Evolutionary conservation across 495 filamentous ascomycete species (phyloP).

Genomic region (Hypoxylon subgilvum): DNA sequence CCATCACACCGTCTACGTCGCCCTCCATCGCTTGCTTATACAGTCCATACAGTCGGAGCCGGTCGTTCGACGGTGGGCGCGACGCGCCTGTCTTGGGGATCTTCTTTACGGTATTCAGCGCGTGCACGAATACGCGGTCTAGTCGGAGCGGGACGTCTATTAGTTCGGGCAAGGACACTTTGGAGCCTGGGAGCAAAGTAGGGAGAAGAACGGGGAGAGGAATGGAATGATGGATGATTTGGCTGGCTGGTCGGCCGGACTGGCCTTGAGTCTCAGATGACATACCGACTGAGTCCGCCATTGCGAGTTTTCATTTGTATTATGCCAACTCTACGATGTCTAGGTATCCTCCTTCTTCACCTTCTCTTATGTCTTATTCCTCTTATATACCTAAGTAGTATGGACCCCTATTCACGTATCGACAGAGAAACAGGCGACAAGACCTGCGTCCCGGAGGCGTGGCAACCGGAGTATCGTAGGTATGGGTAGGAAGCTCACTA

Average conservation of each 20-base stretch:
- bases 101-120: constrained; percentile 96
- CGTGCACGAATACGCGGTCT: constrained; percentile 99
- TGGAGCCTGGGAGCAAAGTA: constrained; percentile 30
- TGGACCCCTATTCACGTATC: constrained; percentile 20
- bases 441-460: constrained; percentile 21
- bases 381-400: constrained; percentile 27
- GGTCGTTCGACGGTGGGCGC: constrained; percentile 82
- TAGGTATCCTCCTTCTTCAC: background rate
- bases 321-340: constrained; percentile 15
- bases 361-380: background rate
- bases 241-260: constrained; percentile 7
- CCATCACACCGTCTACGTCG: constrained; percentile 91
- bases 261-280: constrained; percentile 27
- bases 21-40: constrained; percentile 99
- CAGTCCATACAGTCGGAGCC: constrained; percentile 90
- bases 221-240: constrained; percentile 12
- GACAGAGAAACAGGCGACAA: constrained; percentile 4
- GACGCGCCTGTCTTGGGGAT: constrained; percentile 91
- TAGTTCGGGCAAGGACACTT: constrained; percentile 13
- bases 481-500: constrained; percentile 15
- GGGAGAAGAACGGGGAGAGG: constrained; percentile 9
- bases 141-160: constrained; percentile 29
- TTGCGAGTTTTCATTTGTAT: constrained; percentile 34
- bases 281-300: constrained; percentile 61
- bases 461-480: constrained; percentile 21